Evolutionary conservation across 306 rosid species (phyloP).

Genomic region (Gleditsia sinensis): DNA sequence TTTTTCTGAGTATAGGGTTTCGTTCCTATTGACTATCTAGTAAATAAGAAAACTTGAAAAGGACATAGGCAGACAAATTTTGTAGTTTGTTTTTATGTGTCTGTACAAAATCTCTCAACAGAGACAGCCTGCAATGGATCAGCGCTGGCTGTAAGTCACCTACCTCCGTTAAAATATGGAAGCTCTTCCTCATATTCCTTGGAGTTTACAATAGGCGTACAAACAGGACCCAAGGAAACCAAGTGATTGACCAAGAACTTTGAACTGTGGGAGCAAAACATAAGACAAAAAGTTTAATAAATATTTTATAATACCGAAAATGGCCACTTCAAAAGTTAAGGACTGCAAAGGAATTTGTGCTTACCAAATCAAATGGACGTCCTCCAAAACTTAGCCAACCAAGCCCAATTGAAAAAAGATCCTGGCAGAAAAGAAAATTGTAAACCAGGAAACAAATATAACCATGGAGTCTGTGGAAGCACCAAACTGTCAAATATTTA

Average conservation of each 20-base stretch:
- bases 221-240: conserved; percentile 73
- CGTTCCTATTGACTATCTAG: neutral
- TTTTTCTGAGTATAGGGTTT: neutral
- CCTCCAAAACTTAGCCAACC: conserved; percentile 44
- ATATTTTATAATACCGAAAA: neutral
- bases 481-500: too few species aligned
- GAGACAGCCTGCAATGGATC: neutral
- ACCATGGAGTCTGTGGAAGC: too few species aligned
- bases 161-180: neutral
- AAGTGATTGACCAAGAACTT: conserved; percentile 51
- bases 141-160: neutral
- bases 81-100: neutral
- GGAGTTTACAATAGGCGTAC: conserved; percentile 66
- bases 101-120: neutral
- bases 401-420: conserved; percentile 36
- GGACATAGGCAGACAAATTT: neutral
- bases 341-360: neutral
- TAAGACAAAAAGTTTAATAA: neutral
- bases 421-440: conserved; percentile 26
- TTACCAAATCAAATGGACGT: conserved; percentile 46
- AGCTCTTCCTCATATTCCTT: conserved; percentile 47
- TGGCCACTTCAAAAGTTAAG: neutral
- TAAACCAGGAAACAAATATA: too few species aligned
- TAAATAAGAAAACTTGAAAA: neutral
- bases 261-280: conserved; percentile 30